phyloP scores from a whole-genome alignment of 2,329 filamentous ascomycete genomes.

The Myriosclerotinia scirpicola region DNA sequence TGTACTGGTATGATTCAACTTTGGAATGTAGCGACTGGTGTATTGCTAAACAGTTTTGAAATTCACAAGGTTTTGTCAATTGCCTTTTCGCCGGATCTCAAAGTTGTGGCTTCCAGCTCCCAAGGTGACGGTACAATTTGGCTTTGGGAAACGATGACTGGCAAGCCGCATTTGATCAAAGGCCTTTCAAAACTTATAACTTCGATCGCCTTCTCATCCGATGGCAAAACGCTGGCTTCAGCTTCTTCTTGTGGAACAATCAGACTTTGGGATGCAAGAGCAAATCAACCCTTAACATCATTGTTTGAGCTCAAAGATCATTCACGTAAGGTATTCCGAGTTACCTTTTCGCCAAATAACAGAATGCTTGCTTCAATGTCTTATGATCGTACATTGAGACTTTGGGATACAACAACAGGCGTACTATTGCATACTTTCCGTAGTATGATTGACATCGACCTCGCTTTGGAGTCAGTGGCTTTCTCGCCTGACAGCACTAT shows the following conservation, averaged over 20 bases:
- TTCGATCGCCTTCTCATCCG: not conserved
- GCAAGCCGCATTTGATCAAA: too few species aligned
- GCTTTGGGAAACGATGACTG: not conserved
- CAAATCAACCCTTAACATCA: constrained; percentile 13
- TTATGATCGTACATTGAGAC: not conserved
- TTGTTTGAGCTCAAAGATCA: constrained; percentile 22
- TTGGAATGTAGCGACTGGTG: not conserved
- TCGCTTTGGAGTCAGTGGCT: not conserved
- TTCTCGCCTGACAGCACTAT: not conserved
- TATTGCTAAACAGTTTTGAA: not conserved
- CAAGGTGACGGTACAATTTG: not conserved
- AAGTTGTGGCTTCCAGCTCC: not conserved
- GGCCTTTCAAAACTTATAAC: not conserved
- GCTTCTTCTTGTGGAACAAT: not conserved
- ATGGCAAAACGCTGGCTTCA: not conserved
- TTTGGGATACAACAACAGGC: constrained; percentile 2
- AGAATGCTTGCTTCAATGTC: not conserved
- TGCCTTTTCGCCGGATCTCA: not conserved
- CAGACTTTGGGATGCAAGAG: constrained; percentile 24
- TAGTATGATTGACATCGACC: too few species aligned
- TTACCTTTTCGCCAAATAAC: not conserved
- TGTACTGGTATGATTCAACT: not conserved
- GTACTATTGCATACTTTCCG: not conserved
- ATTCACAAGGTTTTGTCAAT: too few species aligned
- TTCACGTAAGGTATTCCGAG: not conserved